Evolutionary conservation across 768 basidiomycete species (phyloP).

Genomic region (Naganishia vaughanmartiniae): DNA sequence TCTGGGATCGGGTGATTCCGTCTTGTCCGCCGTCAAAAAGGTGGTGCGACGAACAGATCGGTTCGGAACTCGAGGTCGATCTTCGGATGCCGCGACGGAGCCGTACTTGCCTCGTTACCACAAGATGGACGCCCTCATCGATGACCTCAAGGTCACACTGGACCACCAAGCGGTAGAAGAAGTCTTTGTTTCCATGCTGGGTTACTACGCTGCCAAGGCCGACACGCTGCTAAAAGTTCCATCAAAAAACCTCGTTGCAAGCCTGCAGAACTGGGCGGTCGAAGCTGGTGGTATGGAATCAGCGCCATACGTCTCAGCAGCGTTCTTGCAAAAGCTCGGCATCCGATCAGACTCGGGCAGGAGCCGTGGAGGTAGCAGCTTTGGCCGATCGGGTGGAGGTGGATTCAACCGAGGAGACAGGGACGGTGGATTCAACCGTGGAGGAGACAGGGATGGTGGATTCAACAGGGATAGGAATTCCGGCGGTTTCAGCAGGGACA

Average conservation of each 20-base stretch:
- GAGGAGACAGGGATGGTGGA: slow-evolving; percentile 17
- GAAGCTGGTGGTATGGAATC: slow-evolving; percentile 59
- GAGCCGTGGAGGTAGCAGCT: neutral
- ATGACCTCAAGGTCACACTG: slow-evolving; percentile 44
- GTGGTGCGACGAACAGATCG: slow-evolving; percentile 47
- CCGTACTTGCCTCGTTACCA: slow-evolving; percentile 38
- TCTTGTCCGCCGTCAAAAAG: slow-evolving; percentile 34
- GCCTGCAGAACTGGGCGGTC: slow-evolving; percentile 64
- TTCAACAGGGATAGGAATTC: slow-evolving; percentile 25
- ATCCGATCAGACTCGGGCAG: slow-evolving; percentile 42
- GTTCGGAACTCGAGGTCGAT: slow-evolving; percentile 8
- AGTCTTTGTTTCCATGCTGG: slow-evolving; percentile 66
- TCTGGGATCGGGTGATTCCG: slow-evolving; percentile 31
- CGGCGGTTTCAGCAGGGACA: slow-evolving; percentile 13
- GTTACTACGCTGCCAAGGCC: slow-evolving; percentile 65
- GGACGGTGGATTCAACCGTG: slow-evolving; percentile 27
- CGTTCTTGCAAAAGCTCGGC: slow-evolving; percentile 57
- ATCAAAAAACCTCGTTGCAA: slow-evolving; percentile 57
- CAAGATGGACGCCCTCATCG: slow-evolving; percentile 43
- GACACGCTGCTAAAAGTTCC: slow-evolving; percentile 57
- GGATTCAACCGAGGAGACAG: slow-evolving; percentile 32
- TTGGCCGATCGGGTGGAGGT: slow-evolving; percentile 25
- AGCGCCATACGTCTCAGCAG: slow-evolving; percentile 59
- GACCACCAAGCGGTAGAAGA: slow-evolving; percentile 61
- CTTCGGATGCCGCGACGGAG: slow-evolving; percentile 23